These are phyloP conservation scores for Fusarium abutilonis DNA, from an alignment of 2,329 filamentous ascomycete genomes.

Conservation along the genomic window DNA sequence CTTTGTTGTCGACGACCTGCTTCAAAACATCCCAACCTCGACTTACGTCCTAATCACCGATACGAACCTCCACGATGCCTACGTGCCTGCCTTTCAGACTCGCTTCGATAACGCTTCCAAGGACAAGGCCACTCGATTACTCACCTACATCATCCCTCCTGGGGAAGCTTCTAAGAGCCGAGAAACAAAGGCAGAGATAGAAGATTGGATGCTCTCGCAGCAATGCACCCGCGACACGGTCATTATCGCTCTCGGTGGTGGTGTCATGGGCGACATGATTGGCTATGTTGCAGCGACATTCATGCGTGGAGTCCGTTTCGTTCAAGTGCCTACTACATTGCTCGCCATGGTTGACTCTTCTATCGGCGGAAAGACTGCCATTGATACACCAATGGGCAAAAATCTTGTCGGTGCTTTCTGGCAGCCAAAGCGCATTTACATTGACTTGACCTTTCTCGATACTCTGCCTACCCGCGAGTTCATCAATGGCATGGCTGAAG, in stretches of 20 bases:
- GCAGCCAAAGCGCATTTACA: constrained; percentile 94
- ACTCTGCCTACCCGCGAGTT: constrained; percentile 91
- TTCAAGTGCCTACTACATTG: constrained; percentile 94
- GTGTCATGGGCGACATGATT: constrained; percentile 97
- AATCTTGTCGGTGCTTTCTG: constrained; percentile 96
- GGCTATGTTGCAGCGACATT: constrained; percentile 98
- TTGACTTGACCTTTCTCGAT: constrained; percentile 91
- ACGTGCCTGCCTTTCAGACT: constrained; percentile 78
- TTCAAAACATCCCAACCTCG: constrained; percentile 80
- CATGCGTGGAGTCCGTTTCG: constrained; percentile 96
- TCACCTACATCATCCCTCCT: constrained; percentile 87
- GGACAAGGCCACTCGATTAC: constrained; percentile 67
- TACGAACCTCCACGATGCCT: constrained; percentile 85
- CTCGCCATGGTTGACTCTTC: constrained; percentile 98
- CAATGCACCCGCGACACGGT: constrained; percentile 96
- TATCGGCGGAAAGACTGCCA: constrained; percentile 97
- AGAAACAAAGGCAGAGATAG: constrained; percentile 92
- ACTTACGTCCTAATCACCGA: constrained; percentile 98
- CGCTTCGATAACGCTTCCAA: constrained; percentile 48
- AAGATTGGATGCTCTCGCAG: constrained; percentile 95
- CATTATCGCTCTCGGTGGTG: constrained; percentile 92
- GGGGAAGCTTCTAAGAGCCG: constrained; percentile 94
- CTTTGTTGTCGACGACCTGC: constrained; percentile 83
- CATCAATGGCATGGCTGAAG: constrained; percentile 98
- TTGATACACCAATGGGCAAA: constrained; percentile 95